phyloP scores from a whole-genome alignment of 2,329 filamentous ascomycete species.

The Didymella glomerata region DNA sequence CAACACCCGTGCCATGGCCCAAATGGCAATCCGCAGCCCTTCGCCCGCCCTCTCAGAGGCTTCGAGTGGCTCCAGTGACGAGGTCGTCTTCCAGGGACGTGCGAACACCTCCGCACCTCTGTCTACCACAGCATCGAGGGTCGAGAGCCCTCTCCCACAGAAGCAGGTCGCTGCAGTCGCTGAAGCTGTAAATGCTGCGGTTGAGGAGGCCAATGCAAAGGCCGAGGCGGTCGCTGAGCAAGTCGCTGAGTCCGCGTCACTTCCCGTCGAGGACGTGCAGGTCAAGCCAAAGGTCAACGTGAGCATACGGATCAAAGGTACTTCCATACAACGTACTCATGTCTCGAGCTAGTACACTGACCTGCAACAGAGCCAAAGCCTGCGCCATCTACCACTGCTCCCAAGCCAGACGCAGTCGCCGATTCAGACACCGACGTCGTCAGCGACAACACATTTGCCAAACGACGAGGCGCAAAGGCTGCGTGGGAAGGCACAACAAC shows the following conservation, averaged over 20 bases:
- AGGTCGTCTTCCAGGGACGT: slow-evolving; percentile 61
- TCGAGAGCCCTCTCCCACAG: slow-evolving; percentile 15
- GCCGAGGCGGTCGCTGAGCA: not conserved
- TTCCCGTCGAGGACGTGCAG: slow-evolving; percentile 12
- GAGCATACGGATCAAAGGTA: slow-evolving; percentile 24
- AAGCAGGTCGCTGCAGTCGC: slow-evolving; percentile 5
- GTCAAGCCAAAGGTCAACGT: slow-evolving; percentile 18
- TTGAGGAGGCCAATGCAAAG: not conserved
- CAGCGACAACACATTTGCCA: slow-evolving; percentile 33
- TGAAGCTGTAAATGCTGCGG: not conserved
- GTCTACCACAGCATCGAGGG: slow-evolving; percentile 12
- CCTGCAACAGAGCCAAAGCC: slow-evolving; percentile 8
- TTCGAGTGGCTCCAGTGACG: slow-evolving; percentile 60
- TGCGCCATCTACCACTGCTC: not conserved
- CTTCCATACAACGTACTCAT: not conserved
- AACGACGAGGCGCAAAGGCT: slow-evolving; percentile 39
- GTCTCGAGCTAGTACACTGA: not conserved
- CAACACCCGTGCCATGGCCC: slow-evolving; percentile 36
- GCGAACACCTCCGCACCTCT: slow-evolving; percentile 18
- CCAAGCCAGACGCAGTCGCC: slow-evolving; percentile 10
- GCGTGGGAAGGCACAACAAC: slow-evolving; percentile 43
- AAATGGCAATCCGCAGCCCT: slow-evolving; percentile 49
- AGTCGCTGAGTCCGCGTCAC: slow-evolving; percentile 9
- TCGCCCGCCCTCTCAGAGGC: slow-evolving; percentile 44
- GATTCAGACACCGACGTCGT: slow-evolving; percentile 39